These are phyloP conservation scores for Tolypocladium amazonense DNA, from an alignment of 2,329 filamentous ascomycete species.

Conservation along the genomic window DNA sequence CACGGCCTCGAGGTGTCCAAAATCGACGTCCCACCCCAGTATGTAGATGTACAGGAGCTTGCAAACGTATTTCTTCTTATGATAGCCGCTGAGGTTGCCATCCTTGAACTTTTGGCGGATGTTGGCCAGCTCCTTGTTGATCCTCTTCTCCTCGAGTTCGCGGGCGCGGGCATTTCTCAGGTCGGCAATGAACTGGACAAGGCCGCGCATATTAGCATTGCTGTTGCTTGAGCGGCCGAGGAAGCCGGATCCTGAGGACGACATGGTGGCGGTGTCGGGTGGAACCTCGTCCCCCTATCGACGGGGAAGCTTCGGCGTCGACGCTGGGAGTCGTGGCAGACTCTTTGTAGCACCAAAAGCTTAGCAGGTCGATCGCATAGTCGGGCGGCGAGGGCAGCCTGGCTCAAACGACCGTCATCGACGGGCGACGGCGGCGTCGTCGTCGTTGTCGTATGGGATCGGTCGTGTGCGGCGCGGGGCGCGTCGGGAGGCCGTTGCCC, in stretches of 20 bases:
- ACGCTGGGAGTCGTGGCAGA: not conserved
- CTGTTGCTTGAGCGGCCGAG: constrained; percentile 55
- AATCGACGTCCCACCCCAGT: constrained; percentile 97
- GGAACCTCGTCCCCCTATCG: not conserved
- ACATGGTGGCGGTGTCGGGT: constrained; percentile 29
- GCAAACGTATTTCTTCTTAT: constrained; percentile 99
- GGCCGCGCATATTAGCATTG: constrained; percentile 63
- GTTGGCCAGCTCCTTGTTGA: constrained; percentile 98
- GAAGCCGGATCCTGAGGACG: constrained; percentile 48
- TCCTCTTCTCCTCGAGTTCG: constrained; percentile 95
- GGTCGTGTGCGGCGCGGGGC: not conserved
- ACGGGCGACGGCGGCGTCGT: constrained; percentile 1
- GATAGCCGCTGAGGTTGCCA: constrained; percentile 85
- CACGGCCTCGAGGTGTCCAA: constrained; percentile 95
- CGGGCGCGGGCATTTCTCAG: constrained; percentile 87
- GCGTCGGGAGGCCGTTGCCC: not conserved
- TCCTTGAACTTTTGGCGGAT: constrained; percentile 98
- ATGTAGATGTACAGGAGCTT: constrained; percentile 99
- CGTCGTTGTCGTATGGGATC: not conserved
- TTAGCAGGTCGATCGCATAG: constrained; percentile 22
- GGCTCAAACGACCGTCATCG: constrained; percentile 16
- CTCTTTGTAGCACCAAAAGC: constrained; percentile 7
- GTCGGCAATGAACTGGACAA: constrained; percentile 98
- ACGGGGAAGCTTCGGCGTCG: not conserved
- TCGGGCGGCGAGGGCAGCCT: constrained; percentile 12